Base-by-base conservation (phyloP, 169 alveolate genomes). In the Plasmodium vinckei region DNA sequence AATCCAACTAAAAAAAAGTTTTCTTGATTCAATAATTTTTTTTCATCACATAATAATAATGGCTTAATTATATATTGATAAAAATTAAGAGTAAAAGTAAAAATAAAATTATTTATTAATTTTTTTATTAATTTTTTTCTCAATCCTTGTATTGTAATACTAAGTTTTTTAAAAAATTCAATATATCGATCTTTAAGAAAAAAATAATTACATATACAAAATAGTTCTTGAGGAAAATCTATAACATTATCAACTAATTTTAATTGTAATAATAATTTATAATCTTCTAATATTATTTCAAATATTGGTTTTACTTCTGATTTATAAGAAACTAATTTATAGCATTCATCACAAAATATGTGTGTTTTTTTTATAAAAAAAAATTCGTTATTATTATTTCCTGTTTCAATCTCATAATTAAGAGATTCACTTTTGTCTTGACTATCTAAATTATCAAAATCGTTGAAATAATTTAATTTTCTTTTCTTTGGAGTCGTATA, bases 181-280 rank as follows among this genome's bases (percentile, higher is more conserved):
- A 82, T 82, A 42, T 67, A 82, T 49, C 68, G 67, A 25, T 82
- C 90, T 59, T 82, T 82, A 82, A 82, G 57, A 54, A 82, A 82
- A 9, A 82, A 82, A 67, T 82, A 82, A 67, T 82, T 82, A 82
- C 90, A 82, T 47, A 82, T 9, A 56, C 79, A 49, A 82, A 67
- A 82, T 33, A 67, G 15, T 51, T 53, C 39, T 33, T 23, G 42
- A 4, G 90, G 90, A 23, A 82, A 51, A 5, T 82, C 42, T 10
- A 82, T 39, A 1, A 49, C 56, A 4, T 54, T 82, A 0, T 46
- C 21, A 15, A 54, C 44, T 15, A 82, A 15, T 7, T 54, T 54
- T 15, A 82, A n/a, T 21, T 65, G 27, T 82, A 67, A 42, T 82
- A 82, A 54, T 42, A 82, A 65, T 12, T 67, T 70, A 70, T 67